Base-by-base conservation (phyloP, 2,329 filamentous ascomycete genomes). In the Davidsoniella virescens region DNA sequence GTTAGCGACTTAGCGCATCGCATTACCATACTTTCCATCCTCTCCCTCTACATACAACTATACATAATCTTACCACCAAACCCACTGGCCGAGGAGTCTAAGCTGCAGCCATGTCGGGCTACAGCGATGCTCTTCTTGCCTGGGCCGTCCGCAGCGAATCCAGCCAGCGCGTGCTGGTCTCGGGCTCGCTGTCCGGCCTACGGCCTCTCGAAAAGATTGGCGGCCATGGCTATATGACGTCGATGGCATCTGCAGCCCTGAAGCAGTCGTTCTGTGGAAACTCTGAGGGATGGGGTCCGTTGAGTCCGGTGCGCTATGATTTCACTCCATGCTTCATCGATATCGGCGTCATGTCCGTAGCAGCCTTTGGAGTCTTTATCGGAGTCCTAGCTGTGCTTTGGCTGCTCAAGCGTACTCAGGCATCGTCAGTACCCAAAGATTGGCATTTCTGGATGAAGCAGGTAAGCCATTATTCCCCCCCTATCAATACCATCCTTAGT, bases 271-370 rank as follows among this genome's bases (percentile, higher is more conserved):
- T 95, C 64, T 96, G 90, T 67, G 78, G 83, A 63, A 92, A 94
- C 66, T 70, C 73, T 50, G 90, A 96, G 66, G 93, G 92, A 60
- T 98, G 92, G 92, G 93, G 93, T 1, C 92, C 92, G 18, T 63
- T 98, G 62, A 95, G 87, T 65, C 80, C 81, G 36, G 72, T 80
- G 57, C 76, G 90, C 63, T 95, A 87, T 65, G 92, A 98, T 67
- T 87, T 98, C 60, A 96, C 92, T 14, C 90, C 92, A 39, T 98
- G 92, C 70, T 98, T 98, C 62, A 80, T 96, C 59, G 93, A 98
- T 63, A 77, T 94, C 18, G 88, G 86, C 78, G 77, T 96, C 53
- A 78, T 84, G 33, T 67, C 73, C 1, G 84, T 94, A 25, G 85
- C 86, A 7, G 72, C 72, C 12, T 93, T 82, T 67, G 88, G 90